Conservation (phyloP, 805 yeast genomes). For the Candida ficus region DNA sequence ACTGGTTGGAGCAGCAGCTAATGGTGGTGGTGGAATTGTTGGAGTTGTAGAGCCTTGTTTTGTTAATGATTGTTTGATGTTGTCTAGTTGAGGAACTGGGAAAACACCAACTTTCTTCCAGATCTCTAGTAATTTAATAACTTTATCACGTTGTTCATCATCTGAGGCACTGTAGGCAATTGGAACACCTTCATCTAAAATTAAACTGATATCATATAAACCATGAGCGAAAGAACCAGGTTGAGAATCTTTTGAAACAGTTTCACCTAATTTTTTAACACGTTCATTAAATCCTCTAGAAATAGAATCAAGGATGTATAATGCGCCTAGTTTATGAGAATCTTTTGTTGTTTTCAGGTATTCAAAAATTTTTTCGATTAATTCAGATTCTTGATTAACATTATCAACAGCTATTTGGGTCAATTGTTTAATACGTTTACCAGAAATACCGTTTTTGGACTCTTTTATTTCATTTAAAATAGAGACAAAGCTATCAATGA, state of each 20-base stretch:
- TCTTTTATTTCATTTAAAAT: conserved; percentile 32
- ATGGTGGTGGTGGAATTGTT: conserved; percentile 37
- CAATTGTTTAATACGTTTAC: conserved; percentile 85
- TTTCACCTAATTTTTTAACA: conserved; percentile 51
- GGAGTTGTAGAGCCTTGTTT: conserved; percentile 53
- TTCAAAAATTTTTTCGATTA: conserved; percentile 54
- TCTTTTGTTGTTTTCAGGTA: conserved; percentile 70
- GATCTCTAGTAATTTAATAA: conserved; percentile 80
- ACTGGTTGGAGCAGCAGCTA: conserved; percentile 32
- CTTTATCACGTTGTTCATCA: conserved; percentile 62
- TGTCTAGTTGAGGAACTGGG: conserved; percentile 45
- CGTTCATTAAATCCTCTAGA: conserved; percentile 81
- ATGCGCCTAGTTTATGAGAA: conserved; percentile 82
- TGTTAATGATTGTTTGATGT: conserved; percentile 49
- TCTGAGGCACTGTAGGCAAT: conserved; percentile 54
- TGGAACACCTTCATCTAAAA: conserved; percentile 58
- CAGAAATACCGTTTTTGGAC: conserved; percentile 87
- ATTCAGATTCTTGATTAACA: conserved; percentile 49
- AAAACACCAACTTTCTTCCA: conserved; percentile 89
- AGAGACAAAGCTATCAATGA: conserved; percentile 2
- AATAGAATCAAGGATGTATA: conserved; percentile 89
- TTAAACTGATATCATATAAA: conserved; percentile 54
- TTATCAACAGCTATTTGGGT: conserved; percentile 73
- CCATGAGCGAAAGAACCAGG: conserved; percentile 76
- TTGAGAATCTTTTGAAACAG: conserved; percentile 43